Evolutionary conservation across 768 basidiomycete species (phyloP).

Genomic region (Auricularia heimuer): DNA sequence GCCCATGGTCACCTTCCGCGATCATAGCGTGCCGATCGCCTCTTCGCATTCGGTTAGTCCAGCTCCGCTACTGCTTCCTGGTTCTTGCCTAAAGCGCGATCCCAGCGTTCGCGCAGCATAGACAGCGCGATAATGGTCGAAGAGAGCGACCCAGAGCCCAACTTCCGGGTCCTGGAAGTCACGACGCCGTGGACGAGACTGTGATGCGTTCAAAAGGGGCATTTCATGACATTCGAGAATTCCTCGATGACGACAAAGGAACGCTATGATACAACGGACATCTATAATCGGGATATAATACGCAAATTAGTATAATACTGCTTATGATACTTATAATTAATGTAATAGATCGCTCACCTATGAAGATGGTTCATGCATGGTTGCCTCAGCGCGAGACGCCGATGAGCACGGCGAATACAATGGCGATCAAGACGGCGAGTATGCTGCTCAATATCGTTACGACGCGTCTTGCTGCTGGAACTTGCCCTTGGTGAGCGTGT

Average conservation of each 20-base stretch:
- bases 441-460: slow-evolving; percentile 31
- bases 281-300: not conserved
- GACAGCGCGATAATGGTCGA: not conserved
- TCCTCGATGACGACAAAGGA: not conserved
- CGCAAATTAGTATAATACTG: not conserved
- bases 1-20: not conserved
- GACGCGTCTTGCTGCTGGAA: slow-evolving; percentile 44
- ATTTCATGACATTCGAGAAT: not conserved
- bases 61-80: not conserved
- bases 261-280: too few species aligned
- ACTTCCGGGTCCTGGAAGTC: not conserved
- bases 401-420: slow-evolving; percentile 36
- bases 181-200: not conserved
- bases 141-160: not conserved
- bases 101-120: not conserved
- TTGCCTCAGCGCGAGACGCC: slow-evolving; percentile 15
- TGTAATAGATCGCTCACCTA: not conserved
- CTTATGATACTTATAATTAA: not conserved
- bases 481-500: slow-evolving; percentile 36
- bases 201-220: not conserved
- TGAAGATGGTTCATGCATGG: not conserved
- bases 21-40: not conserved
- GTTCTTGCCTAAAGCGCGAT: not conserved
- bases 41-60: not conserved
- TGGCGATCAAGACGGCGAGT: slow-evolving; percentile 30